Conservation (phyloP, 2,329 filamentous ascomycete genomes). For the Ceratocystis harringtonii region DNA sequence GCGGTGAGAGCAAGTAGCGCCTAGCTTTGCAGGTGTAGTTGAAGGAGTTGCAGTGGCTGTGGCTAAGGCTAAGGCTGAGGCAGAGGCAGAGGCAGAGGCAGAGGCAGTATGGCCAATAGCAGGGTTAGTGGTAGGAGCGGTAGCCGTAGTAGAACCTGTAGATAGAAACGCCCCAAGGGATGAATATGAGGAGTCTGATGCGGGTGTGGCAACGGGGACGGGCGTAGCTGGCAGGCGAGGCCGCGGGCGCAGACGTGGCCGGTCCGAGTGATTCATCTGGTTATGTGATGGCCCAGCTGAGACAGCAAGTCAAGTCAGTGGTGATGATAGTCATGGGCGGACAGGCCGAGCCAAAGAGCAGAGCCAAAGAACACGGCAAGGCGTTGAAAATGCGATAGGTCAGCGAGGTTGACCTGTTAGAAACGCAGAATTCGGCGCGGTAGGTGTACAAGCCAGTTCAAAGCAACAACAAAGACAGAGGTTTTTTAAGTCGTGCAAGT, state of each 20-base stretch:
- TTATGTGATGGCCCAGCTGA: constrained; percentile 2
- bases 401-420: not conserved
- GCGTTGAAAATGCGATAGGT: not conserved
- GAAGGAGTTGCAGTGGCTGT: not conserved
- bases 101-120: not conserved
- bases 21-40: not conserved
- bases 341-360: not conserved
- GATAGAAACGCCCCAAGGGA: too few relatives aligned
- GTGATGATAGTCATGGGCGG: constrained; percentile 1
- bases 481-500: too few relatives aligned
- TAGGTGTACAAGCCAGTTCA: too few relatives aligned
- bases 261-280: not conserved
- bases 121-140: not conserved
- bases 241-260: not conserved
- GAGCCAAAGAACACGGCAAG: not conserved
- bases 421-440: not conserved
- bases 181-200: too few relatives aligned
- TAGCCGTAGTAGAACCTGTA: too few relatives aligned
- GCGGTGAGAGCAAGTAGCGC: not conserved
- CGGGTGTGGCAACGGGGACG: not conserved
- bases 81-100: not conserved
- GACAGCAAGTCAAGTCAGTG: not conserved
- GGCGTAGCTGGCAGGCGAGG: not conserved
- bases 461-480: too few relatives aligned
- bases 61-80: not conserved